Conservation (phyloP, 345 rosid genomes). For the Aurinia saxatilis region DNA sequence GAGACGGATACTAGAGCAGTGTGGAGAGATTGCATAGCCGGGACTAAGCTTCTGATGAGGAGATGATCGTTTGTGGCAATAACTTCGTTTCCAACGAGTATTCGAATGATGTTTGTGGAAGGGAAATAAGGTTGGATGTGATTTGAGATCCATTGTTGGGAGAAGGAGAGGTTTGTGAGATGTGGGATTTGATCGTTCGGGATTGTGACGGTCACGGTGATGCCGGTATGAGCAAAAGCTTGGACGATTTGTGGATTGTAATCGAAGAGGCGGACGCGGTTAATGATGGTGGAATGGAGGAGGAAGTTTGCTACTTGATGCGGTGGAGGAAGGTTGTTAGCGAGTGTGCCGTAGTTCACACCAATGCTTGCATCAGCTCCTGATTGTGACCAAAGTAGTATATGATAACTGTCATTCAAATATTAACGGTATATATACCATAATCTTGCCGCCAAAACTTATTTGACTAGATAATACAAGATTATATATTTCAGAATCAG, state of each 20-base stretch:
- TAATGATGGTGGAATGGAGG: constrained; percentile 52
- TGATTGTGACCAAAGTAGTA: background rate
- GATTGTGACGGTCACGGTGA: constrained; percentile 53
- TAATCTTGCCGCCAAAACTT: too few species aligned
- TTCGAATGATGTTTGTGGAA: constrained; percentile 58
- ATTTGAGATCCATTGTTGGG: constrained; percentile 56
- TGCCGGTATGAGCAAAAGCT: constrained; percentile 63
- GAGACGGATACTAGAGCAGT: constrained; percentile 52
- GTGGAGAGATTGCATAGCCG: constrained; percentile 72
- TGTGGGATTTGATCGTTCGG: constrained; percentile 66
- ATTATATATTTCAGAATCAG: too few species aligned
- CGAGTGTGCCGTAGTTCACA: constrained; percentile 75
- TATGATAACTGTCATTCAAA: constrained; percentile 6
- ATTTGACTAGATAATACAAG: too few species aligned
- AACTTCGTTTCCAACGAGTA: constrained; percentile 85
- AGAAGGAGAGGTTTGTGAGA: constrained; percentile 42
- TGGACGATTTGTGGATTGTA: constrained; percentile 43
- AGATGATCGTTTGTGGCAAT: constrained; percentile 45
- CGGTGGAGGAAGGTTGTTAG: constrained; percentile 74
- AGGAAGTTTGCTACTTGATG: constrained; percentile 61
- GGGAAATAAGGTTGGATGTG: constrained; percentile 53
- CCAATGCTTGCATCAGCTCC: constrained; percentile 51
- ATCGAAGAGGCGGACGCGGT: constrained; percentile 66
- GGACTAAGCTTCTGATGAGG: constrained; percentile 42
- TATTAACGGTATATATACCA: background rate